Conservation (phyloP, 2,329 filamentous ascomycete genomes). For the Fusarium miscanthi region DNA sequence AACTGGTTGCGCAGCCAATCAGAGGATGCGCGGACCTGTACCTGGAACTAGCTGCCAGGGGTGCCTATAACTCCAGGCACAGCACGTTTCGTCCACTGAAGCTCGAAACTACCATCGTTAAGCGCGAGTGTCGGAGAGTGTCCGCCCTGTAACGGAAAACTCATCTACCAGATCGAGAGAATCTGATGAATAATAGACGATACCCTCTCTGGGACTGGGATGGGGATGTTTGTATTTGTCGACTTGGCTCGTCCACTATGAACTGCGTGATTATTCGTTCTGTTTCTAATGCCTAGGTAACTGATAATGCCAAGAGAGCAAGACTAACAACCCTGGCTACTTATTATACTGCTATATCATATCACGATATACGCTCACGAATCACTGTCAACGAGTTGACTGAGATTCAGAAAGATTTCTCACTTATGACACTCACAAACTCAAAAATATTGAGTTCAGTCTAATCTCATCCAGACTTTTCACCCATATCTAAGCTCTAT, state of each 20-base stretch:
- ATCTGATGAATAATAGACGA: not conserved
- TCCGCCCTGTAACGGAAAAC: constrained; percentile 19
- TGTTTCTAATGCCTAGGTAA: constrained; percentile 9
- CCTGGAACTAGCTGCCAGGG: constrained; percentile 25
- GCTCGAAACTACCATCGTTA: constrained; percentile 33
- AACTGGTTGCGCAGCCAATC: constrained; percentile 35
- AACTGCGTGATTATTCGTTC: not conserved
- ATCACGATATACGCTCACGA: not conserved
- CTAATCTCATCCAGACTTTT: not conserved
- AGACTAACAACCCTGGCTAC: not conserved
- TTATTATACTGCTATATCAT: constrained; percentile 1
- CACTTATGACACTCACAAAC: not conserved
- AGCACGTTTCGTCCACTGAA: constrained; percentile 40
- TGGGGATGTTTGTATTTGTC: not conserved
- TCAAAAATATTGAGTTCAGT: not conserved
- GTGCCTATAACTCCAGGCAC: constrained; percentile 23
- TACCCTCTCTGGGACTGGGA: not conserved
- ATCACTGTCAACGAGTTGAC: not conserved
- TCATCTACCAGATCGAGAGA: not conserved
- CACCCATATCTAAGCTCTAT: not conserved
- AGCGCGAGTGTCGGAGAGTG: constrained; percentile 31
- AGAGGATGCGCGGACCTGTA: not conserved
- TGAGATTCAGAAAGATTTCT: not conserved
- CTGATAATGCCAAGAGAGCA: constrained; percentile 8
- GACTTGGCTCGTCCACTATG: not conserved